Percentiles rank a stretch among this genome's conserved stretches.
Evolutionary conservation across 768 basidiomycete species (phyloP).

Genomic region (Mycena latifolia): DNA sequence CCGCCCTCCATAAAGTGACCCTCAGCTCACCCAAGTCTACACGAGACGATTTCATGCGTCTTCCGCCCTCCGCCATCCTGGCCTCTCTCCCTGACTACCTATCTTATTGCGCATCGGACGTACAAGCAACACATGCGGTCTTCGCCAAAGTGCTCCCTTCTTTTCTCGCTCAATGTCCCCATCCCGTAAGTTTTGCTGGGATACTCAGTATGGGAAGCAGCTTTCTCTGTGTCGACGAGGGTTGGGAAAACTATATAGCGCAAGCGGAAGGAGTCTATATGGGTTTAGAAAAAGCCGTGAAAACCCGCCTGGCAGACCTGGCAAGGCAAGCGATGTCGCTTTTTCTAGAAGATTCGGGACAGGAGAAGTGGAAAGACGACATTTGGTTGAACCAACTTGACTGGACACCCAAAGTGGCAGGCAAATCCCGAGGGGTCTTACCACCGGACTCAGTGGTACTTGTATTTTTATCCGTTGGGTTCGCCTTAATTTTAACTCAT

Average conservation of each 20-base stretch:
- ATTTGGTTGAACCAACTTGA: conserved; percentile 93
- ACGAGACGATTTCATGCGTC: conserved; percentile 83
- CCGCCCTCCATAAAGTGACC: conserved; percentile 71
- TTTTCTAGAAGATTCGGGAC: conserved; percentile 42
- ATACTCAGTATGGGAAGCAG: conserved; percentile 92
- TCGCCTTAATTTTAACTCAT: background rate
- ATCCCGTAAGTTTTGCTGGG: conserved; percentile 94
- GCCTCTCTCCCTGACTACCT: conserved; percentile 80
- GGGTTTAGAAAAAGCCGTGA: conserved; percentile 75
- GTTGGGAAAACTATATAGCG: conserved; percentile 88
- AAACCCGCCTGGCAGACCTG: conserved; percentile 70
- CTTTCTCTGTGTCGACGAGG: conserved; percentile 90
- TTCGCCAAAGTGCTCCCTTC: conserved; percentile 82
- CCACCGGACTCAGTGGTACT: conserved; percentile 42
- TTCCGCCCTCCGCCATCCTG: conserved; percentile 72
- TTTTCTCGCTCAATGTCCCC: conserved; percentile 87
- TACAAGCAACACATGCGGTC: conserved; percentile 86
- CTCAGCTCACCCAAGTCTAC: conserved; percentile 35
- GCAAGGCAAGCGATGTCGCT: conserved; percentile 71
- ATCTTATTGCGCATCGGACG: conserved; percentile 89
- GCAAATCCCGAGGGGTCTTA: conserved; percentile 73
- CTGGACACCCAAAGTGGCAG: conserved; percentile 90
- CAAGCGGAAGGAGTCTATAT: conserved; percentile 83
- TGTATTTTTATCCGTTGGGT: conserved; percentile 4
- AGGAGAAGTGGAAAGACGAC: conserved; percentile 74